Conservation (phyloP, 2,329 filamentous ascomycete species). For the Aspergillus neotritici region DNA sequence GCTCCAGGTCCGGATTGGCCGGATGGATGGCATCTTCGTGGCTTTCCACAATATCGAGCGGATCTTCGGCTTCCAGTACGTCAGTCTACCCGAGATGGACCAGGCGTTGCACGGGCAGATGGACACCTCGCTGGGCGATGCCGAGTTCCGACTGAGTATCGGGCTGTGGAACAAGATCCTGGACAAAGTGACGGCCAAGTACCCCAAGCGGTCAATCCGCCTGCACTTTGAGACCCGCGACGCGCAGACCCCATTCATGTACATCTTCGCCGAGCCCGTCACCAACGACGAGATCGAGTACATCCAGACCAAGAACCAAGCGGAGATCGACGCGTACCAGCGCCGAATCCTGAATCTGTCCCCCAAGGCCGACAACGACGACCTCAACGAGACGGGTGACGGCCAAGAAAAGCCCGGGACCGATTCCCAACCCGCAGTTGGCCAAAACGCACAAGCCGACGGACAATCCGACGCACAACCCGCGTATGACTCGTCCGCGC, state of each 20-base stretch:
- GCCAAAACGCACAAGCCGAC: neutral
- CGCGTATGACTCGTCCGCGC: constrained; percentile 4
- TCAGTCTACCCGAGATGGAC: constrained; percentile 83
- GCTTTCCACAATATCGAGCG: constrained; percentile 92
- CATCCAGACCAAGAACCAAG: constrained; percentile 65
- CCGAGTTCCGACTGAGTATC: constrained; percentile 80
- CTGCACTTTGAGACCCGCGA: constrained; percentile 75
- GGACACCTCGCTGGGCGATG: constrained; percentile 64
- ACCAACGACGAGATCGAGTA: constrained; percentile 62
- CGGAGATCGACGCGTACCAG: constrained; percentile 64
- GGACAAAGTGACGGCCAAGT: constrained; percentile 66
- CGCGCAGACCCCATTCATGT: constrained; percentile 61
- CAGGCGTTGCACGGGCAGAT: constrained; percentile 73
- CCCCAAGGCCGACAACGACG: constrained; percentile 8
- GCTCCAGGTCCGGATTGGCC: constrained; percentile 89
- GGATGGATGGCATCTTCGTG: constrained; percentile 98
- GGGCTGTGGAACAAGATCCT: constrained; percentile 72
- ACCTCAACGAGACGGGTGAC: neutral
- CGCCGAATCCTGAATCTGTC: constrained; percentile 37
- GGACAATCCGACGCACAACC: neutral
- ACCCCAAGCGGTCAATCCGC: constrained; percentile 68
- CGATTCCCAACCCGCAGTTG: neutral
- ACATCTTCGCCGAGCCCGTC: constrained; percentile 85
- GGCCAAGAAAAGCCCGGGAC: neutral
- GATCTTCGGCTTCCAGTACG: constrained; percentile 97